Evolutionary conservation across 768 basidiomycete species (phyloP).

Genomic region (Suillus clintonianus): DNA sequence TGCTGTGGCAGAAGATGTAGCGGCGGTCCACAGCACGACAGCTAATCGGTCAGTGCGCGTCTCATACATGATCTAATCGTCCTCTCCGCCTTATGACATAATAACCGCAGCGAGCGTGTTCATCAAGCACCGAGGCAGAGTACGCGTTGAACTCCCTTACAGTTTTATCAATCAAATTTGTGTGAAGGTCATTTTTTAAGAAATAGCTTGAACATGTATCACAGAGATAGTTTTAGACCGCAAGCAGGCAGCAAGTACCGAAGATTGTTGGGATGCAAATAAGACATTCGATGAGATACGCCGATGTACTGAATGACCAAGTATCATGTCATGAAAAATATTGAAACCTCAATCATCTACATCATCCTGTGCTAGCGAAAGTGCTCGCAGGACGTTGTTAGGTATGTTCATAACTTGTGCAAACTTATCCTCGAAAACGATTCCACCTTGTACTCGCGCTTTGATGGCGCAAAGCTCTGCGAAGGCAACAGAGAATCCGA

Average conservation of each 20-base stretch:
- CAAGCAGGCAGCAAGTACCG: neutral
- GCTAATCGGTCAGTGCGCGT: slow-evolving; percentile 61
- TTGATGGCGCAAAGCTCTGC: slow-evolving; percentile 55
- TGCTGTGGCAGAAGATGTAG: slow-evolving; percentile 63
- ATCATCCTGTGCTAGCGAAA: slow-evolving; percentile 15
- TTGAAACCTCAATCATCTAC: slow-evolving; percentile 7
- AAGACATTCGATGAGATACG: neutral
- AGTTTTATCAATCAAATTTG: slow-evolving; percentile 13
- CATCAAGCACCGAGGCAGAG: slow-evolving; percentile 91
- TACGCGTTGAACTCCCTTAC: slow-evolving; percentile 39
- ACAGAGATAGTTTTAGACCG: neutral
- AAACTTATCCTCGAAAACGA: slow-evolving; percentile 23
- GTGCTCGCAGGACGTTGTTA: slow-evolving; percentile 14
- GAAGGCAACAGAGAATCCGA: slow-evolving; percentile 61
- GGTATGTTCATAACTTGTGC: slow-evolving; percentile 28
- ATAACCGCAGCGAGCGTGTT: slow-evolving; percentile 50
- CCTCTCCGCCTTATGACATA: neutral
- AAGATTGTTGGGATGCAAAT: neutral
- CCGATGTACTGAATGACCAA: neutral
- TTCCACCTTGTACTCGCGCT: slow-evolving; percentile 37
- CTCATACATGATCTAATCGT: slow-evolving; percentile 56
- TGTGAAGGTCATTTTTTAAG: slow-evolving; percentile 85
- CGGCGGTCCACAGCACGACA: slow-evolving; percentile 86
- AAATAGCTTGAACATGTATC: slow-evolving; percentile 73
- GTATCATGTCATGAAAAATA: neutral